Base-by-base conservation (phyloP, 768 basidiomycete genomes). In the Rhodosporidiobolus odoratus region DNA sequence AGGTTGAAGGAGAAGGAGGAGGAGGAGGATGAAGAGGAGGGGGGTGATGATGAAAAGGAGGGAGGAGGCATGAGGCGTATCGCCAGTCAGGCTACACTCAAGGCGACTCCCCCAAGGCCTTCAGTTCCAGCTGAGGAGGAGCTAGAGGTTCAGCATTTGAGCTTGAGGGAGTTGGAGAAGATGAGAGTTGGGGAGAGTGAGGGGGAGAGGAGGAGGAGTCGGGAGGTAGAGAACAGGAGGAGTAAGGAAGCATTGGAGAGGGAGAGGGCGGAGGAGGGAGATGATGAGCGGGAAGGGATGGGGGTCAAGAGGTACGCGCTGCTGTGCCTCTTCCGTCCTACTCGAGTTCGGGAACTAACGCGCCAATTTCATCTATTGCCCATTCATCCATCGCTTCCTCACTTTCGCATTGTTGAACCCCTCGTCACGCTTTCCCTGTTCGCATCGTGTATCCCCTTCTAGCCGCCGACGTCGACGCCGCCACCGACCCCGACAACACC, bases 401-500 rank as follows among this genome's bases (percentile, higher is more conserved):
- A n/a, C n/a, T n/a, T n/a, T n/a, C n/a, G n/a, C n/a, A 23, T 17
- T 50, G 23, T 17, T 32, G 25, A n/a, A 2, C 21, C 32, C 21
- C 5, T 10, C 30, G 17, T 56, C 8, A 17, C 40, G 13, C 16
- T 23, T 34, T 47, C n/a, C n/a, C n/a, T n/a, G n/a, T n/a, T n/a
- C n/a, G 8, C 23, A 8, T 25, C 4, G n/a, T 30, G 25, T 25
- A 13, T 9, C 16, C 16, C 25, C 13, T 23, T 27, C 32, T 53
- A 65, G 41, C 15, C 25, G 21, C 25, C 7, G 3, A 30, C 61
- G 61, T 3, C 34, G 41, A 8, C 68, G 66, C 1, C 52, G 32
- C 4, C 66, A 60, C 40, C 65, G 63, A 1, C 68, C 58, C 2
- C 73, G 62, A 0, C 68, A 65, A 13, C 73, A 67, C 54, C 68